Evolutionary conservation across 208 protist species (phyloP).

Genomic region (Leishmania guyanensis): DNA sequence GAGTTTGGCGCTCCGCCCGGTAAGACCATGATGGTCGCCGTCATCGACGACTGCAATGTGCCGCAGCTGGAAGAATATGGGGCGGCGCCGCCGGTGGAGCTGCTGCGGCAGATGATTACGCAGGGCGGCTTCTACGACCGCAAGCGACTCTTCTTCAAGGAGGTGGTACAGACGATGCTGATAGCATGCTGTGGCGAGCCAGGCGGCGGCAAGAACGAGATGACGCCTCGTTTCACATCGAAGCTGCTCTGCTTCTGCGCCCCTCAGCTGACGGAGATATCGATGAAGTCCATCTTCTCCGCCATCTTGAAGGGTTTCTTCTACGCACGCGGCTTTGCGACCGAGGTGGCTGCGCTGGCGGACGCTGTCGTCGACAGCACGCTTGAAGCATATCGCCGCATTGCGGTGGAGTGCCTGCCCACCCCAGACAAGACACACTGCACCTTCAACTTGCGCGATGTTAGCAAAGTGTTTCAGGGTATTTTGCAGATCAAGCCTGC

Average conservation of each 20-base stretch:
- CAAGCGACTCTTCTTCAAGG: conserved; percentile 93
- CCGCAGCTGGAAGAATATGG: conserved; percentile 94
- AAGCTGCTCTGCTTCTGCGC: conserved; percentile 93
- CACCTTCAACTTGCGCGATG: conserved; percentile 98
- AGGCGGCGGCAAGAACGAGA: conserved; percentile 94
- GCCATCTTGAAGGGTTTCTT: conserved; percentile 94
- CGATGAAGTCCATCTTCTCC: conserved; percentile 93
- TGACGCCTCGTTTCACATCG: conserved; percentile 91
- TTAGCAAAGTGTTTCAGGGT: conserved; percentile 97
- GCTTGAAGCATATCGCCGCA: conserved; percentile 93
- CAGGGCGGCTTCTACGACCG: conserved; percentile 92
- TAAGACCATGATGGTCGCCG: conserved; percentile 88
- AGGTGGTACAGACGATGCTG: conserved; percentile 88
- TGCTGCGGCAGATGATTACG: conserved; percentile 93
- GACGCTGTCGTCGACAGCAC: conserved; percentile 89
- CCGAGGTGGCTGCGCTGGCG: conserved; percentile 49
- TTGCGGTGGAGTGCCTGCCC: conserved; percentile 93
- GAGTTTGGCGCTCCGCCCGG: conserved; percentile 81
- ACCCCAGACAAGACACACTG: conserved; percentile 98
- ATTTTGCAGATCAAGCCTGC: conserved; percentile 88
- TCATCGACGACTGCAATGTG: conserved; percentile 97
- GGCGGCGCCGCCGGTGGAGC: conserved; percentile 93
- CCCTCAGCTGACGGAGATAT: conserved; percentile 82
- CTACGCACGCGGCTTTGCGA: conserved; percentile 40
- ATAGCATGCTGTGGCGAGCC: conserved; percentile 93